These are phyloP conservation scores for Mariannaea elegans DNA, from an alignment of 2,329 filamentous ascomycete genomes.

Conservation along the genomic window DNA sequence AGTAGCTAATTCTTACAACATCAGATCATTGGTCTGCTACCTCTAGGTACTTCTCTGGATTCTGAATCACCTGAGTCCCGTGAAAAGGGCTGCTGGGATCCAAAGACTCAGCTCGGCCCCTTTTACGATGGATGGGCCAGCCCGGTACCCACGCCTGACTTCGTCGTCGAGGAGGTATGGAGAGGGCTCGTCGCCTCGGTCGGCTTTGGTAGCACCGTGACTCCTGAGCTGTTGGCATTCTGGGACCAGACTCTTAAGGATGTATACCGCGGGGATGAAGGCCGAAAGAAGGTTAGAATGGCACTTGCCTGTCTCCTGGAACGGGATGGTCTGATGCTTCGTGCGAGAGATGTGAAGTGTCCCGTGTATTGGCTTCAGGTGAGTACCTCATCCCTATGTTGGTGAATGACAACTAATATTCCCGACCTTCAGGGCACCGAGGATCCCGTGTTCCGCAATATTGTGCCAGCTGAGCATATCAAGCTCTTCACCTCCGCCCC, in stretches of 20 bases:
- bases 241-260: constrained; percentile 57
- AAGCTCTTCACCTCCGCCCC: constrained; percentile 58
- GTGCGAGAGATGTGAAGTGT: constrained; percentile 57
- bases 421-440: constrained; percentile 50
- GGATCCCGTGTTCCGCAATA: constrained; percentile 54
- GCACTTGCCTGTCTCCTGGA: constrained; percentile 55
- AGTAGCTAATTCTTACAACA: constrained; percentile 18
- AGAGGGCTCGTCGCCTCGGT: constrained; percentile 54
- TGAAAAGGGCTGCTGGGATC: constrained; percentile 60
- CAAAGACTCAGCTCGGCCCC: constrained; percentile 49
- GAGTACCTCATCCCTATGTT: constrained; percentile 25
- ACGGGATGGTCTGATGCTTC: constrained; percentile 57
- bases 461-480: constrained; percentile 57
- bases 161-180: constrained; percentile 57
- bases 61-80: constrained; percentile 58
- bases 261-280: constrained; percentile 60
- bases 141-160: constrained; percentile 52
- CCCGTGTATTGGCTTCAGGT: constrained; percentile 64
- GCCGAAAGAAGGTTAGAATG: constrained; percentile 57
- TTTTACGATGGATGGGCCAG: constrained; percentile 55
- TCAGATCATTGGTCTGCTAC: constrained; percentile 58
- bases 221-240: constrained; percentile 50
- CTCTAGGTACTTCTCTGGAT: constrained; percentile 63
- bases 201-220: constrained; percentile 55
- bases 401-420: constrained; percentile 8